A percentile compares a stretch with the other conserved stretches of the same genome.
Conservation (phyloP, 768 basidiomycete genomes). For the Tubosaeta sp. region DNA sequence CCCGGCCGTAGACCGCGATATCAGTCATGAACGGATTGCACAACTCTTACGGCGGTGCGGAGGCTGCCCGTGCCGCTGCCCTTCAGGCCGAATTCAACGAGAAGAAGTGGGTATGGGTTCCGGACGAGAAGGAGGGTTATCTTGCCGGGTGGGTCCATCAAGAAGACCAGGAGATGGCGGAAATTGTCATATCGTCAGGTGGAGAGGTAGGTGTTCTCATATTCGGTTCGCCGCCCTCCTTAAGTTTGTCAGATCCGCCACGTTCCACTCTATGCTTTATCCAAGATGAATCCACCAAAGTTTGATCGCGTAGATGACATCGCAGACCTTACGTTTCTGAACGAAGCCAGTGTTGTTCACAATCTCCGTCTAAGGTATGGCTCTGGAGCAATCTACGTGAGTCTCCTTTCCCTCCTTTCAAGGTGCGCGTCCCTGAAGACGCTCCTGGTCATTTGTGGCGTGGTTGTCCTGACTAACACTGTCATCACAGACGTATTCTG, state of each 20-base stretch:
- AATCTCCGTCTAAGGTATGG: conserved; percentile 91
- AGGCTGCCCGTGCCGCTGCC: conserved; percentile 80
- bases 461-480: conserved; percentile 14
- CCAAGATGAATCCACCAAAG: conserved; percentile 98
- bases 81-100: conserved; percentile 95
- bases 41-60: conserved; percentile 51
- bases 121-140: conserved; percentile 89
- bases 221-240: conserved; percentile 1
- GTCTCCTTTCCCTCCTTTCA: conserved; percentile 27
- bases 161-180: conserved; percentile 78
- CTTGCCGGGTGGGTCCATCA: conserved; percentile 90
- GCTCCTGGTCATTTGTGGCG: conserved; percentile 4
- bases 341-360: conserved; percentile 98
- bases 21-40: conserved; percentile 45
- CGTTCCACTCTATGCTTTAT: conserved; percentile 75
- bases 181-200: conserved; percentile 80
- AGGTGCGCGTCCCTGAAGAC: not conserved
- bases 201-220: conserved; percentile 58
- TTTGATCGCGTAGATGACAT: conserved; percentile 98
- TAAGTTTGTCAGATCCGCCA: conserved; percentile 46
- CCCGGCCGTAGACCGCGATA: conserved; percentile 1
- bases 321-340: conserved; percentile 94
- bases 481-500: conserved; percentile 75
- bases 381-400: conserved; percentile 87
- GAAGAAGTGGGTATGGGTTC: conserved; percentile 99